Evolutionary conservation across 2,329 filamentous ascomycete species (phyloP), one percentile per base, ranked within the genome.

Genomic region (Calonectria hongkongensis): DNA sequence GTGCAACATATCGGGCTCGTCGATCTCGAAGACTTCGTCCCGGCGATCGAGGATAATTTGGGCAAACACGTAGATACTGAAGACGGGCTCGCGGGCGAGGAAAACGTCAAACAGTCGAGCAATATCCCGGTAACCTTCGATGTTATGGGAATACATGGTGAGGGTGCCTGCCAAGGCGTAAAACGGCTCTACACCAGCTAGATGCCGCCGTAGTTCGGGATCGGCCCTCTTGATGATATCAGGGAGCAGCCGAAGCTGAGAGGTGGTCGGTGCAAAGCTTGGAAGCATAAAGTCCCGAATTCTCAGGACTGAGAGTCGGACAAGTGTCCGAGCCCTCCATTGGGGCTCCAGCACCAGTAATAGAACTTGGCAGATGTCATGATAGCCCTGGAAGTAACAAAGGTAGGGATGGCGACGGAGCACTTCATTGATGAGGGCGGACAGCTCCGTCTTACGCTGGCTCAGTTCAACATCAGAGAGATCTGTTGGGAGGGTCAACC

Each of bases 261-360:
- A 89, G 62, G 97, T 88, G 27, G 96, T 95, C 3, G 95, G 95
- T 16, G 91, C 88, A 54, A 99, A 91, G 48, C 92, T 95, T 10
- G 96, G 96, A 13, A 99, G 91, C 97, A 99, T 98, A 84, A 98
- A 99, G 85, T 99, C 97, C 74, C 97, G 92, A 82, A 99, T 98
- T 66, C 95, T 94, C 54, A 98, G 90, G 39, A 96, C 88, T 3
- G 96, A 98, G 71, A 99, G 91, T n/a, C 94, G 93, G 41, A 94
- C 89, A 39, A 97, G 91, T 18, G 93, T 91, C 8, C 88, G 83
- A 21, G 89, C 87, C 18, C 94, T 92, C 67, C 88, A 82, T 27
- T 88, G 81, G 12, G 91, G 86, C 0, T 93, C 93, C 4, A 99
- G 88, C 13, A 98, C 96, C 16, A 99, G 90, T 48, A 98, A 90